phyloP scores from a whole-genome alignment of 441 rosid genomes.

The Capsella rubella region DNA sequence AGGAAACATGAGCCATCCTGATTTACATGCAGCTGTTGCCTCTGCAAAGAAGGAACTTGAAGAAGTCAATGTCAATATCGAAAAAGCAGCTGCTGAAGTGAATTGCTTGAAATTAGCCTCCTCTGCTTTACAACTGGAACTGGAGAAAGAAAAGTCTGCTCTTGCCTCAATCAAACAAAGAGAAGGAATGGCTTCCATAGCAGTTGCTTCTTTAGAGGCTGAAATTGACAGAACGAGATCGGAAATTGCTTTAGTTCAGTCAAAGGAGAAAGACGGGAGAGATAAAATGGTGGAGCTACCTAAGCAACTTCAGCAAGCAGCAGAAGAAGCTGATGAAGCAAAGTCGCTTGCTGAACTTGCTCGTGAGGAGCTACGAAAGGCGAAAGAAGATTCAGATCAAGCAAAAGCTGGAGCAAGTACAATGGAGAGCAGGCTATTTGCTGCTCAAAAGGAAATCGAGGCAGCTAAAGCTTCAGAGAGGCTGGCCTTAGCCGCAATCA shows the following conservation, averaged over 20 bases:
- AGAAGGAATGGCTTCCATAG: constrained; percentile 89
- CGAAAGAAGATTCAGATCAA: constrained; percentile 83
- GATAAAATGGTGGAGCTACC: constrained; percentile 76
- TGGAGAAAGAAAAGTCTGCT: constrained; percentile 69
- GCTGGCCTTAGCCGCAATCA: constrained; percentile 81
- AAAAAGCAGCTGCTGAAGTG: constrained; percentile 79
- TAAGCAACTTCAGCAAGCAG: constrained; percentile 81
- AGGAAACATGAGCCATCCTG: constrained; percentile 55
- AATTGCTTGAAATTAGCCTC: constrained; percentile 75
- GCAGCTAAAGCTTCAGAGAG: constrained; percentile 91
- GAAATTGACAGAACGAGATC: constrained; percentile 71
- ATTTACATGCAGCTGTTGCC: constrained; percentile 65
- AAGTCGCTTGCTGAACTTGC: constrained; percentile 67
- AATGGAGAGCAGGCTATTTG: constrained; percentile 78
- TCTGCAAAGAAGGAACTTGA: constrained; percentile 87
- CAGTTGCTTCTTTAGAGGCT: constrained; percentile 81
- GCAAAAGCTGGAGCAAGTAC: constrained; percentile 83
- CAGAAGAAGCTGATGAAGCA: constrained; percentile 83
- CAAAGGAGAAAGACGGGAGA: constrained; percentile 78
- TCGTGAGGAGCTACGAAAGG: constrained; percentile 76
- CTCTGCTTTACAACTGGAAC: constrained; percentile 65
- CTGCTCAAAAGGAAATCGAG: constrained; percentile 87
- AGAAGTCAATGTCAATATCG: constrained; percentile 73
- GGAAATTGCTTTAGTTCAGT: constrained; percentile 67
- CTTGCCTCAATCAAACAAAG: constrained; percentile 71